These are phyloP conservation scores for Chlorella sp. DNA, from an alignment of 139 green algal genomes.

Conservation along the genomic window DNA sequence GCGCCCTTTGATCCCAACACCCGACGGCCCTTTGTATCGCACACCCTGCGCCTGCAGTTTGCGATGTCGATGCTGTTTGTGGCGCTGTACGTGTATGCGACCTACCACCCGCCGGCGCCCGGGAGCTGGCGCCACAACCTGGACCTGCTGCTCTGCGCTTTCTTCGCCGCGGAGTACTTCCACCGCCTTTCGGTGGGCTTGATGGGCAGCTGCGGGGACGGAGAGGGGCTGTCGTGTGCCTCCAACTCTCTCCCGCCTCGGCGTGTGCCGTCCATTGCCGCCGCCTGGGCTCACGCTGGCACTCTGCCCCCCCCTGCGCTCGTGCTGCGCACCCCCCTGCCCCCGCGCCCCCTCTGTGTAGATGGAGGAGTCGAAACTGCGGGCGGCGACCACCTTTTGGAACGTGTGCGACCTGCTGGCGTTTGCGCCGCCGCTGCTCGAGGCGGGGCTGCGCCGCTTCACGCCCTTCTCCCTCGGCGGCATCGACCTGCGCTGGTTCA, in stretches of 20 bases:
- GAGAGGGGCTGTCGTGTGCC: too few species aligned
- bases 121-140: slow-evolving; percentile 51
- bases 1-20: too few species aligned
- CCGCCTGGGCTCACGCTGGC: too few species aligned
- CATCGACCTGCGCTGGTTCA: slow-evolving; percentile 74
- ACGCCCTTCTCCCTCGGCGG: slow-evolving; percentile 30
- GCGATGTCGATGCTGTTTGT: slow-evolving; percentile 70
- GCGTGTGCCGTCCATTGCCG: too few species aligned
- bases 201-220: too few species aligned
- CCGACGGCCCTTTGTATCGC: too few species aligned
- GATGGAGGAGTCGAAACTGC: slow-evolving; percentile 46
- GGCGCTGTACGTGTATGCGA: slow-evolving; percentile 75
- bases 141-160: slow-evolving; percentile 58
- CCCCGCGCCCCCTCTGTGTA: not conserved
- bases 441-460: slow-evolving; percentile 36
- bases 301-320: too few species aligned
- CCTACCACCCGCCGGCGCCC: slow-evolving; percentile 56
- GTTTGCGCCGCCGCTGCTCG: slow-evolving; percentile 71
- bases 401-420: slow-evolving; percentile 73
- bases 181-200: slow-evolving; percentile 56
- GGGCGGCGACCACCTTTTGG: slow-evolving; percentile 39
- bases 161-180: slow-evolving; percentile 70
- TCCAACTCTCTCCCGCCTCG: too few species aligned
- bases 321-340: not conserved
- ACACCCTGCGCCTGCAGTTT: slow-evolving; percentile 34